Evolutionary conservation across 2,329 filamentous ascomycete species (phyloP).

Genomic region (Diaporthe citriasiana): DNA sequence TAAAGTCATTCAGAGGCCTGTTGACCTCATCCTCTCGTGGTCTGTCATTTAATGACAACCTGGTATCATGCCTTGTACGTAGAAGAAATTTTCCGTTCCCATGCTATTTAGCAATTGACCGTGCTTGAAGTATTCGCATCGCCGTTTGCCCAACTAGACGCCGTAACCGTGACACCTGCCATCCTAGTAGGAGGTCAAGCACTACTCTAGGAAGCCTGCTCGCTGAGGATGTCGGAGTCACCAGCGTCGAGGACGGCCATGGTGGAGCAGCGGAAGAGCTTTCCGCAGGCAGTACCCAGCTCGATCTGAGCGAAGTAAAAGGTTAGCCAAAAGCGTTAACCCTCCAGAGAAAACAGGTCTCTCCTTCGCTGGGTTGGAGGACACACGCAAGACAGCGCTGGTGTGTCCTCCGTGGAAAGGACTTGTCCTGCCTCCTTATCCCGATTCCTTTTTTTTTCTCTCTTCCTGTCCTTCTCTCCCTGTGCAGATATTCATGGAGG

Average conservation of each 20-base stretch:
- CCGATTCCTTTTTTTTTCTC: background rate
- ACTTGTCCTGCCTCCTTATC: background rate
- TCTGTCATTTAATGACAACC: constrained; percentile 35
- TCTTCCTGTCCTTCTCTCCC: background rate
- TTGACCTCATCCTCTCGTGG: constrained; percentile 29
- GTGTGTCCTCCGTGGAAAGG: constrained; percentile 37
- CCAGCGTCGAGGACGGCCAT: constrained; percentile 98
- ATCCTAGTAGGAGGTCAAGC: constrained; percentile 43
- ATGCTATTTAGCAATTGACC: constrained; percentile 32
- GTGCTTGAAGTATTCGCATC: constrained; percentile 23
- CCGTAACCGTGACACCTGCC: constrained; percentile 36
- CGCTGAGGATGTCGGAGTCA: constrained; percentile 96
- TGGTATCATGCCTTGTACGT: constrained; percentile 41
- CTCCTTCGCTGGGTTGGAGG: constrained; percentile 87
- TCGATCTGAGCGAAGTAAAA: constrained; percentile 79
- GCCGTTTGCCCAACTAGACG: constrained; percentile 41
- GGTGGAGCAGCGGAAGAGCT: constrained; percentile 98
- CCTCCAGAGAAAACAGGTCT: constrained; percentile 85
- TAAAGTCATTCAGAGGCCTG: constrained; percentile 33
- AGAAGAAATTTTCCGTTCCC: constrained; percentile 37
- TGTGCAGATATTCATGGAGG: constrained; percentile 11
- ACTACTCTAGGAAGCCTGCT: constrained; percentile 75
- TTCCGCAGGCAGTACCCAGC: constrained; percentile 97
- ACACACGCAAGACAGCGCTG: constrained; percentile 43
- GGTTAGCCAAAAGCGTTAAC: constrained; percentile 73